Evolutionary conservation across 192 early-diverging fungal species (phyloP), one percentile per base, ranked within the genome.

Genomic region (Backusella psychrophila): DNA sequence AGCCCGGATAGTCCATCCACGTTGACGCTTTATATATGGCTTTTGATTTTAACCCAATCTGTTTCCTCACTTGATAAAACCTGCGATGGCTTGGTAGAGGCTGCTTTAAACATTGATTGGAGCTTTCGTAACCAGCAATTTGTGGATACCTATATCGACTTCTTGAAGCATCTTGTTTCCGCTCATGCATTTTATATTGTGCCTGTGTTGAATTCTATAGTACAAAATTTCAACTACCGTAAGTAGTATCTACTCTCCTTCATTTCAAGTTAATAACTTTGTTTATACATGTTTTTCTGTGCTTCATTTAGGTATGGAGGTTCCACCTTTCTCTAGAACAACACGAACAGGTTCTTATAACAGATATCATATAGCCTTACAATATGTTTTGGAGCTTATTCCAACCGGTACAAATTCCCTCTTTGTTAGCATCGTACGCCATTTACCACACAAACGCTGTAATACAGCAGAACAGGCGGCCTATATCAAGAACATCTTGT

Each of bases 401-500:
- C 94, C 95, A 52, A 89, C 91, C 11, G 89, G 90, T 21, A 86
- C 89, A 0, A 88, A 89, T 3, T 87, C 90, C 11, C 79, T 97
- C 26, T 79, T 89, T 59, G 79, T 88, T 2, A 73, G 93, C 14
- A 76, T 97, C 11, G 85, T 78, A n/a, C 81, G 87, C 8, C 83
- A 86, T 63, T 92, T 95, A 72, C 96, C 96, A 1, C 90, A 94
- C 83, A 94, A 93, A 75, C 80, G 85, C 1, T 88, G 91, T 39
- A 81, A 83, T 23, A 69, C 91, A 6, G 74, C 72, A 9, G 87
- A 82, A 7, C 92, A 93, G 65, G 81, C 85, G 3, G 83, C 82
- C 17, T 97, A 91, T 80, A 81, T 96, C 36, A 90, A 91, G 69
- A 97, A 95, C 76, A 77, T 94, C 31, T 79, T 98, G 34, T 78